Evolutionary conservation across 768 basidiomycete genomes (phyloP).

Genomic region (Suillus paluster): DNA sequence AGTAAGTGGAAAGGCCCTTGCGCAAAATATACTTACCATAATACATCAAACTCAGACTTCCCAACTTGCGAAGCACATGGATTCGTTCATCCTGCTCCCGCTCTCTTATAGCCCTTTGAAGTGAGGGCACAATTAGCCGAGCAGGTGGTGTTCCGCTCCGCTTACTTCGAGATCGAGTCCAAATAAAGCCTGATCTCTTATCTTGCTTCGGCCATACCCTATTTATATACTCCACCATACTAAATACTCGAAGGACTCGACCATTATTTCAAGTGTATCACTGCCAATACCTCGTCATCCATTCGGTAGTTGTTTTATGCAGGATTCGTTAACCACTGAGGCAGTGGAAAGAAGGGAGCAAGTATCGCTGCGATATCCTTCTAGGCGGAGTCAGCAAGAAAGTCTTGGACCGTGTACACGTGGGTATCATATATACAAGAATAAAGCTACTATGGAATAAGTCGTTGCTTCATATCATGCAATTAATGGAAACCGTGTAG

Average conservation of each 20-base stretch:
- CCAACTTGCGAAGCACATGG: slow-evolving; percentile 85
- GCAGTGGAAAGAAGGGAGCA: not conserved
- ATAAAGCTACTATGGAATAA: not conserved
- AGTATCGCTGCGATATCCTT: not conserved
- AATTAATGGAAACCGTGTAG: not conserved
- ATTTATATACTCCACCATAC: not conserved
- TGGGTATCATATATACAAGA: not conserved
- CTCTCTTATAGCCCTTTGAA: slow-evolving; percentile 87
- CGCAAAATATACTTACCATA: not conserved
- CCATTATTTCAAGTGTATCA: not conserved
- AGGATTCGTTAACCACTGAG: not conserved
- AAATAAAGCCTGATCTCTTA: slow-evolving; percentile 9
- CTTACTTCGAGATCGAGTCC: not conserved
- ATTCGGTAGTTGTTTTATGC: not conserved
- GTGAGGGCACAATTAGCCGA: slow-evolving; percentile 35
- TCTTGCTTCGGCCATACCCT: not conserved
- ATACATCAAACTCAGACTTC: slow-evolving; percentile 65
- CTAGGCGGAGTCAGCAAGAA: not conserved
- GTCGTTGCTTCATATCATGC: not conserved
- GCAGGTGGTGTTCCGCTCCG: slow-evolving; percentile 4
- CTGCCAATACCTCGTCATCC: not conserved
- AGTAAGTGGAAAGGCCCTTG: slow-evolving; percentile 46
- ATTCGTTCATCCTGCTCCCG: slow-evolving; percentile 80
- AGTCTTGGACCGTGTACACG: not conserved
- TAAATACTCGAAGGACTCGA: not conserved